phyloP scores from a whole-genome alignment of 768 basidiomycete species.

The Amanita jacksonii region DNA sequence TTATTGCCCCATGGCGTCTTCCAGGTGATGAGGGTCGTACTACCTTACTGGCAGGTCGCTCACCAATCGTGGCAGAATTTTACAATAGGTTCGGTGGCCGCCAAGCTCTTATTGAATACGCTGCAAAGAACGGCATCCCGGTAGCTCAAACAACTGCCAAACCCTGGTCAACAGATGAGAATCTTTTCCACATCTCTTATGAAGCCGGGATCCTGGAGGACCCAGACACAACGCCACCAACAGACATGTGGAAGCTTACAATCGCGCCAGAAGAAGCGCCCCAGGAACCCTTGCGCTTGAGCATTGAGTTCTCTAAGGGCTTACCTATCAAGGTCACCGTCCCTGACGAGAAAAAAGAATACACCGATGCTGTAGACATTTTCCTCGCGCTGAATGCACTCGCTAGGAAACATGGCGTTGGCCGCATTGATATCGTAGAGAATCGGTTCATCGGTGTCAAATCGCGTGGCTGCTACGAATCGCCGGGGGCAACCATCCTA shows the following conservation, averaged over 20 bases:
- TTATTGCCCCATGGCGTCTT: constrained; percentile 96
- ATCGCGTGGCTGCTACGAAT: constrained; percentile 98
- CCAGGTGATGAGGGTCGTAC: no score
- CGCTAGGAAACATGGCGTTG: constrained; percentile 91
- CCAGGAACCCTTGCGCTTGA: constrained; percentile 62
- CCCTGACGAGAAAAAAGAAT: constrained; percentile 40
- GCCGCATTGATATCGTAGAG: constrained; percentile 98
- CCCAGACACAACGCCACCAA: constrained; percentile 87
- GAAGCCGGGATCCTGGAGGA: constrained; percentile 99
- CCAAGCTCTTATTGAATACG: constrained; percentile 85
- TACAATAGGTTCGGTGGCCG: constrained; percentile 97
- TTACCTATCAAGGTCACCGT: constrained; percentile 78
- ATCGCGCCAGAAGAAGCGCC: constrained; percentile 77
- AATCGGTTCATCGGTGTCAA: constrained; percentile 99
- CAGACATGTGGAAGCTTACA: constrained; percentile 99
- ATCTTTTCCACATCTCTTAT: constrained; percentile 99
- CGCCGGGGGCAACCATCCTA: constrained; percentile 92
- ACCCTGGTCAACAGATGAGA: constrained; percentile 99
- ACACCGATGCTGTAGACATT: constrained; percentile 92
- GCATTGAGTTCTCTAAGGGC: constrained; percentile 81
- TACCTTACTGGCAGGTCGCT: not conserved
- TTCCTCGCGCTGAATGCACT: constrained; percentile 88
- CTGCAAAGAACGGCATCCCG: constrained; percentile 80
- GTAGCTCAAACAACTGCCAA: constrained; percentile 93
- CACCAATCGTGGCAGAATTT: constrained; percentile 51